phyloP scores from a whole-genome alignment of 2,329 filamentous ascomycete species.

The Penicillium aurantiogriseum region DNA sequence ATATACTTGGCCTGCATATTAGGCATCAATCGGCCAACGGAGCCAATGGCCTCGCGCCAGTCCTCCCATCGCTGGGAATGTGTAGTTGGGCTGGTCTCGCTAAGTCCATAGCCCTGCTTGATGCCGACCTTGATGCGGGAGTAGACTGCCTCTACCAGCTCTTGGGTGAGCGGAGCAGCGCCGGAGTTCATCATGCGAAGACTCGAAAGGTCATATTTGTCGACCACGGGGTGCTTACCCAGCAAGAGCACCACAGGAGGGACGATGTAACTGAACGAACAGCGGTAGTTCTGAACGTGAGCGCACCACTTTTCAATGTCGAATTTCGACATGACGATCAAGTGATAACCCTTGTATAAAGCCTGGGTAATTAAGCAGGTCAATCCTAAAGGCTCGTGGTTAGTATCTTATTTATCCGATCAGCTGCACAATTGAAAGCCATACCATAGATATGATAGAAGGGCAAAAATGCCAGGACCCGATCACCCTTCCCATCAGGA shows the following conservation, averaged over 20 bases:
- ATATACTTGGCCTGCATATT: constrained; percentile 83
- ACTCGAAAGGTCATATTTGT: constrained; percentile 75
- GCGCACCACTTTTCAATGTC: constrained; percentile 76
- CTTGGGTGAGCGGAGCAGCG: constrained; percentile 77
- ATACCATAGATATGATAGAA: constrained; percentile 89
- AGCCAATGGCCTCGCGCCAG: constrained; percentile 74
- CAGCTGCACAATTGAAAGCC: constrained; percentile 21
- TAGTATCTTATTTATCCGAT: neutral
- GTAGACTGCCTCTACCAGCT: constrained; percentile 76
- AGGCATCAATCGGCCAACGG: constrained; percentile 72
- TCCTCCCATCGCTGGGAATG: constrained; percentile 71
- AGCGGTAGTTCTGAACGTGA: constrained; percentile 69
- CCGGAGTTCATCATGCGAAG: constrained; percentile 84
- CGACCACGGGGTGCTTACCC: constrained; percentile 73
- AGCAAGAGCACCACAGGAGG: constrained; percentile 80
- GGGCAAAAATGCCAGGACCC: constrained; percentile 74
- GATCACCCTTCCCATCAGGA: constrained; percentile 64
- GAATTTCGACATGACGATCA: constrained; percentile 75
- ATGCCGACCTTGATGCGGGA: constrained; percentile 71
- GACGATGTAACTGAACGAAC: constrained; percentile 79
- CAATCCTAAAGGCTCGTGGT: constrained; percentile 52
- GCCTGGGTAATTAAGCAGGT: constrained; percentile 69
- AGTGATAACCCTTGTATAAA: constrained; percentile 63
- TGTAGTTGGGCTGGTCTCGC: constrained; percentile 79
- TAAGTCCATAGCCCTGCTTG: constrained; percentile 91